These are phyloP conservation scores for Nannizziopsis arthrosporioides DNA, from an alignment of 2,329 filamentous ascomycete genomes.

Conservation along the genomic window DNA sequence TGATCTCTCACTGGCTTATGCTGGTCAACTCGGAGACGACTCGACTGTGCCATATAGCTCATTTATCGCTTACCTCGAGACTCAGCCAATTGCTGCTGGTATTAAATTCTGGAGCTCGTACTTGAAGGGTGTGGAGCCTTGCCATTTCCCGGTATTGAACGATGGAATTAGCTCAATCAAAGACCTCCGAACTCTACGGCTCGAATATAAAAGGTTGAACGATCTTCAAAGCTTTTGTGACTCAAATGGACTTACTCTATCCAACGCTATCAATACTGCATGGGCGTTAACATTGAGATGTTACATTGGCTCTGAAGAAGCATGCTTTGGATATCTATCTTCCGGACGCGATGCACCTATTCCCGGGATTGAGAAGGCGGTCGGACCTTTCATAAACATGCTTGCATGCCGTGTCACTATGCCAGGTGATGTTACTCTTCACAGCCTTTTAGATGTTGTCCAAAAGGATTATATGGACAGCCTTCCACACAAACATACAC, in stretches of 20 bases:
- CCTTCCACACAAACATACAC: constrained; percentile 34
- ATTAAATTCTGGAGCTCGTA: constrained; percentile 32
- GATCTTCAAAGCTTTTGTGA: constrained; percentile 33
- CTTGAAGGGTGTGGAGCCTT: constrained; percentile 25
- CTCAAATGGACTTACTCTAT: constrained; percentile 36
- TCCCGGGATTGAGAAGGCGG: constrained; percentile 15
- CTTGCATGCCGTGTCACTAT: constrained; percentile 15
- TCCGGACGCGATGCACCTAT: constrained; percentile 18
- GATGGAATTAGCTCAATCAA: constrained; percentile 21
- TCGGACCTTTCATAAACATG: constrained; percentile 20
- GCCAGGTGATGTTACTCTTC: constrained; percentile 23
- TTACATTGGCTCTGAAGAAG: constrained; percentile 56
- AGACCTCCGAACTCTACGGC: constrained; percentile 22
- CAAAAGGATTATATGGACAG: constrained; percentile 39
- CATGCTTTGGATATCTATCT: constrained; percentile 21
- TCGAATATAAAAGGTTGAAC: constrained; percentile 22
- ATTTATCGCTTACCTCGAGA: constrained; percentile 25
- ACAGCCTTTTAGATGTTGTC: constrained; percentile 31
- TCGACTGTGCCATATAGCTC: constrained; percentile 27
- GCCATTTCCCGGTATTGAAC: constrained; percentile 28
- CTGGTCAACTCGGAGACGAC: constrained; percentile 30
- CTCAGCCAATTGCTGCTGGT: constrained; percentile 20
- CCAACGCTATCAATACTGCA: constrained; percentile 53
- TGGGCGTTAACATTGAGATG: constrained; percentile 56
- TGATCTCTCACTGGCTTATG: constrained; percentile 38